A percentile compares a stretch with the other conserved stretches of the same genome.
These are phyloP conservation scores for Beauveria brongniartii DNA, from an alignment of 2,329 filamentous ascomycete genomes.

Conservation along the genomic window DNA sequence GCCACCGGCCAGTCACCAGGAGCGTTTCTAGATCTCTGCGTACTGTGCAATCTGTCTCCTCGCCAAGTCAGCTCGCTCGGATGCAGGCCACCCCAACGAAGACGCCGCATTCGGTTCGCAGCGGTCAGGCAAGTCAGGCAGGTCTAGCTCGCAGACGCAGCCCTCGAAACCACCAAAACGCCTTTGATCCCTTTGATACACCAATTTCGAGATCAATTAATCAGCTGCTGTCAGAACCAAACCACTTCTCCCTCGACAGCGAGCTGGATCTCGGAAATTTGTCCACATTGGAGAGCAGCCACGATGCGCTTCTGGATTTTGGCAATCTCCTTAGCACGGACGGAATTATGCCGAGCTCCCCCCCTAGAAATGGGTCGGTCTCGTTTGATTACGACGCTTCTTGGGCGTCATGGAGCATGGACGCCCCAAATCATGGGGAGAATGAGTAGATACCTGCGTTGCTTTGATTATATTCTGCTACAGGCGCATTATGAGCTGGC, in stretches of 20 bases:
- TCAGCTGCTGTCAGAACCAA: constrained; percentile 52
- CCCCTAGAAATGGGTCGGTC: constrained; percentile 26
- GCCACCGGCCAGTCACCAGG: constrained; percentile 52
- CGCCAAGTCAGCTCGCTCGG: constrained; percentile 34
- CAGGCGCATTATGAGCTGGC: neutral
- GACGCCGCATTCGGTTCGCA: constrained; percentile 27
- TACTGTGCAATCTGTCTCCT: constrained; percentile 35
- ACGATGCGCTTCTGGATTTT: constrained; percentile 35
- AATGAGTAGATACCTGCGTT: neutral
- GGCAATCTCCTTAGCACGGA: constrained; percentile 40
- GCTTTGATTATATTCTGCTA: neutral
- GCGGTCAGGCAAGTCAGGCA: constrained; percentile 21
- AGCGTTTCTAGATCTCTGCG: constrained; percentile 51
- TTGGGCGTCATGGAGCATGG: constrained; percentile 11
- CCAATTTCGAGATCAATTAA: constrained; percentile 57
- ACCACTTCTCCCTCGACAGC: constrained; percentile 34
- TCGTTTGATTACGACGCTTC: constrained; percentile 22
- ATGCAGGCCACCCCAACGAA: constrained; percentile 42
- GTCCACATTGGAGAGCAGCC: constrained; percentile 30
- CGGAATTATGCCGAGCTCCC: constrained; percentile 39
- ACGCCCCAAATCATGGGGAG: neutral
- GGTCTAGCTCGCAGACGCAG: constrained; percentile 34
- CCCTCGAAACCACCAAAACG: constrained; percentile 31
- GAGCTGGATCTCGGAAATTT: constrained; percentile 37
- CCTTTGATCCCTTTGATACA: constrained; percentile 38